A percentile compares a stretch with the other conserved stretches of the same genome.
phyloP scores from a whole-genome alignment of 2,329 filamentous ascomycete genomes.

The Madurella fahalii region DNA sequence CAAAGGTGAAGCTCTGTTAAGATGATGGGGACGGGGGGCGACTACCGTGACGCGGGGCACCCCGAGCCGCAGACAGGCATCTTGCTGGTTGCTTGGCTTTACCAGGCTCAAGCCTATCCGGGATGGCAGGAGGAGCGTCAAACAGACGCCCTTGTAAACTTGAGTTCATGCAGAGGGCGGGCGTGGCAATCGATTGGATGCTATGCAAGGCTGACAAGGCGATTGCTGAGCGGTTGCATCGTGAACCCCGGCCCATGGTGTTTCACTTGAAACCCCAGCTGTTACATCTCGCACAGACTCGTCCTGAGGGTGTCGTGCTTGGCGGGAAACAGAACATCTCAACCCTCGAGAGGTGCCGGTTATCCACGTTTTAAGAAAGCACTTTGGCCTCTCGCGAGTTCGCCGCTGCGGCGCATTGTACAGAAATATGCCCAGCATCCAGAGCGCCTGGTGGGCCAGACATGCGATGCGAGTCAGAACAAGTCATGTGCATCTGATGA shows the following conservation, averaged over 20 bases:
- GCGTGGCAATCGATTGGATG: conserved; percentile 30
- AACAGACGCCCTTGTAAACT: conserved; percentile 27
- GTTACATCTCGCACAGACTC: conserved; percentile 36
- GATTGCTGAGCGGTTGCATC: conserved; percentile 25
- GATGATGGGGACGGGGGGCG: conserved; percentile 6
- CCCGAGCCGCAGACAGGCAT: neutral
- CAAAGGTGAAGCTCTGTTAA: conserved; percentile 2
- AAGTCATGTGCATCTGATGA: too few relatives aligned
- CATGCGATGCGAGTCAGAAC: too few relatives aligned
- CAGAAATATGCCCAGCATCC: neutral
- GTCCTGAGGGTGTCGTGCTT: neutral
- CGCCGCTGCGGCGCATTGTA: too few relatives aligned
- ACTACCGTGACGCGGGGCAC: neutral
- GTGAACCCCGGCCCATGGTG: conserved; percentile 29
- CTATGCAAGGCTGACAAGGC: conserved; percentile 33
- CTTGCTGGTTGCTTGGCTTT: conserved; percentile 7
- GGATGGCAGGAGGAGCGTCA: conserved; percentile 26
- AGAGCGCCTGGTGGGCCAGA: neutral
- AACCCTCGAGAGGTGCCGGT: too few relatives aligned
- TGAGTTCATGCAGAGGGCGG: conserved; percentile 26
- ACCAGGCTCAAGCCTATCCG: conserved; percentile 12
- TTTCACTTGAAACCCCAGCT: conserved; percentile 46
- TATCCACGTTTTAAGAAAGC: too few relatives aligned
- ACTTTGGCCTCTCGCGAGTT: too few relatives aligned
- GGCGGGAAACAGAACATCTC: neutral